phyloP scores from a whole-genome alignment of 495 filamentous ascomycete genomes.

The Cladorrhinum samala region DNA sequence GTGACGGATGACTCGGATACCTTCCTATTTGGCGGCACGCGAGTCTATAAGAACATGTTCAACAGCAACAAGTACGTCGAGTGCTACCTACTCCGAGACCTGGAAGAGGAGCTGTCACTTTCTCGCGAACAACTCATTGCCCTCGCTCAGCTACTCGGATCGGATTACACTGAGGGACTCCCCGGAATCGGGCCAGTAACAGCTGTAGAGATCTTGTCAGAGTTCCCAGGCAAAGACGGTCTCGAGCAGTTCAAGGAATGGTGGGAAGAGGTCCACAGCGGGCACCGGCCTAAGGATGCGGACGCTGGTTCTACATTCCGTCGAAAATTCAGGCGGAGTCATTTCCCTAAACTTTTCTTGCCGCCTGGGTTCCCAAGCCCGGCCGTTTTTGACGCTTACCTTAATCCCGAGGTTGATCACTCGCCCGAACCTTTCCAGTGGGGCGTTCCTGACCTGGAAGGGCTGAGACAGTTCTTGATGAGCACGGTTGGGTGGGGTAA shows the following conservation, averaged over 20 bases:
- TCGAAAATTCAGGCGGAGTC: conserved; percentile 68
- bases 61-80: conserved; percentile 95
- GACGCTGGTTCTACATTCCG: conserved; percentile 58
- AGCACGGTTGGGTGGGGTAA: conserved; percentile 86
- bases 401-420: conserved; percentile 75
- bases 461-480: conserved; percentile 81
- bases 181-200: conserved; percentile 88
- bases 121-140: conserved; percentile 75
- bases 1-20: conserved; percentile 97
- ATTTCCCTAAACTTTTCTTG: conserved; percentile 79
- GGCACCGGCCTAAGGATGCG: conserved; percentile 41
- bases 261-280: conserved; percentile 73
- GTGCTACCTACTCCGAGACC: conserved; percentile 82
- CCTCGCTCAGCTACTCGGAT: conserved; percentile 82
- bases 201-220: conserved; percentile 85
- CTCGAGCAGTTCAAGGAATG: conserved; percentile 70
- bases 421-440: conserved; percentile 79
- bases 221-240: conserved; percentile 58
- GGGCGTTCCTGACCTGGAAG: conserved; percentile 90
- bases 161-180: conserved; percentile 90
- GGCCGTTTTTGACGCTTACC: conserved; percentile 69
- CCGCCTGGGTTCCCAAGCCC: conserved; percentile 69
- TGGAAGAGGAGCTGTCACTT: conserved; percentile 84
- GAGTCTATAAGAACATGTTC: conserved; percentile 99
- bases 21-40: conserved; percentile 94